Evolutionary conservation across 2,329 filamentous ascomycete genomes (phyloP).

Genomic region (Diplodia sapinea): DNA sequence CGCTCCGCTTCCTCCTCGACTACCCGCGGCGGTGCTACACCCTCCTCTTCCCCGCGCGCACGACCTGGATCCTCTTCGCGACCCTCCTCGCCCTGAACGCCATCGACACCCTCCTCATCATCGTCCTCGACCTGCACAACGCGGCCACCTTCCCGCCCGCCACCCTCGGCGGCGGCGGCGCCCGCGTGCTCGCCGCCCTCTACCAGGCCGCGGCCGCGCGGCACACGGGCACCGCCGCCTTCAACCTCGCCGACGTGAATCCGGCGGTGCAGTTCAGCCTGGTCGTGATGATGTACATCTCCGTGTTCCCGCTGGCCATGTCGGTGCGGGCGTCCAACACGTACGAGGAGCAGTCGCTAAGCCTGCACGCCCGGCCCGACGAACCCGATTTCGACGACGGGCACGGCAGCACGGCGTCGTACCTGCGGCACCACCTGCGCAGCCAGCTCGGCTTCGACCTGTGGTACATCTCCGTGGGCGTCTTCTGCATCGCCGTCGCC

Average conservation of each 20-base stretch:
- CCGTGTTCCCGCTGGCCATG: conserved; percentile 64
- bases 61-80: conserved; percentile 63
- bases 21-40: conserved; percentile 69
- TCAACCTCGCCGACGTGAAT: conserved; percentile 52
- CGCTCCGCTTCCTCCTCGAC: conserved; percentile 64
- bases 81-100: conserved; percentile 60
- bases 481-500: conserved; percentile 54
- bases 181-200: conserved; percentile 60
- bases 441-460: conserved; percentile 54
- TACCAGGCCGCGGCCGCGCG: conserved; percentile 62
- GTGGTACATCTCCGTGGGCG: conserved; percentile 53
- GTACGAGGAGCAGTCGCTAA: conserved; percentile 66
- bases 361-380: conserved; percentile 54
- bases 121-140: conserved; percentile 54
- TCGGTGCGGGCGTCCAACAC: conserved; percentile 63
- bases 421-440: conserved; percentile 52
- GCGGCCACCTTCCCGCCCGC: conserved; percentile 47
- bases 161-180: conserved; percentile 48
- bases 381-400: conserved; percentile 42
- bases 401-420: conserved; percentile 42
- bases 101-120: conserved; percentile 48
- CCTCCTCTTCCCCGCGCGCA: conserved; percentile 62
- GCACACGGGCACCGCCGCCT: conserved; percentile 56
- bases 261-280: conserved; percentile 63
- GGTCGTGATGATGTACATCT: conserved; percentile 70